phyloP scores from a whole-genome alignment of 305 asterid species.

The Fraxinus sp. region DNA sequence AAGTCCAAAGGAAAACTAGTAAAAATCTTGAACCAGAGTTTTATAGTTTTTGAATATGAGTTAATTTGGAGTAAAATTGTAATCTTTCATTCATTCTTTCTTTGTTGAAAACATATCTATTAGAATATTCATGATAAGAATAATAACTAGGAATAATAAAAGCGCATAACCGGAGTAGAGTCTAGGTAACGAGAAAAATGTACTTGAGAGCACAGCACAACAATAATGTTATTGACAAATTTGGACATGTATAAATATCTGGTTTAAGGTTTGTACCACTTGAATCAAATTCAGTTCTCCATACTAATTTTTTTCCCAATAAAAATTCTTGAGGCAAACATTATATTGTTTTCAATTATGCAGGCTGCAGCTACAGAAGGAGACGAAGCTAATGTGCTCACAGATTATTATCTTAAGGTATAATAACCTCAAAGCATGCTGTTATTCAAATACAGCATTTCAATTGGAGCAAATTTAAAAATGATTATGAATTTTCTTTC shows the following conservation, averaged over 20 bases:
- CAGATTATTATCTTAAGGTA: constrained; percentile 62
- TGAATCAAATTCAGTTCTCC: not conserved
- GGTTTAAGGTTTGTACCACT: not conserved
- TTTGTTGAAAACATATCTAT: not conserved
- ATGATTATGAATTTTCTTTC: constrained; percentile 6
- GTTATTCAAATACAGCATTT: not conserved
- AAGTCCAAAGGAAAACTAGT: not conserved
- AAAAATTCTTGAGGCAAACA: not conserved
- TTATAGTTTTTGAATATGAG: not conserved
- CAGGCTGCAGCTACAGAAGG: constrained; percentile 79
- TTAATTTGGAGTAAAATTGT: not conserved
- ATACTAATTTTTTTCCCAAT: not conserved
- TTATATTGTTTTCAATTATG: constrained; percentile 11
- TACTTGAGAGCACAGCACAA: not conserved
- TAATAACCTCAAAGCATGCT: not conserved
- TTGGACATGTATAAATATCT: not conserved
- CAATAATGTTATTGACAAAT: not conserved
- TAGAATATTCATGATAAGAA: not conserved
- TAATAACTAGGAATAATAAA: not conserved
- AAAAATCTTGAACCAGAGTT: not conserved
- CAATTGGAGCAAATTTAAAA: not conserved
- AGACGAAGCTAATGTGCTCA: constrained; percentile 60
- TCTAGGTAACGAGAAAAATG: not conserved
- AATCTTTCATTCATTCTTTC: not conserved
- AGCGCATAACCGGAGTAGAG: not conserved